These are phyloP conservation scores for Paramecium caudatum DNA, from an alignment of 73 alveolate genomes.

Conservation along the genomic window DNA sequence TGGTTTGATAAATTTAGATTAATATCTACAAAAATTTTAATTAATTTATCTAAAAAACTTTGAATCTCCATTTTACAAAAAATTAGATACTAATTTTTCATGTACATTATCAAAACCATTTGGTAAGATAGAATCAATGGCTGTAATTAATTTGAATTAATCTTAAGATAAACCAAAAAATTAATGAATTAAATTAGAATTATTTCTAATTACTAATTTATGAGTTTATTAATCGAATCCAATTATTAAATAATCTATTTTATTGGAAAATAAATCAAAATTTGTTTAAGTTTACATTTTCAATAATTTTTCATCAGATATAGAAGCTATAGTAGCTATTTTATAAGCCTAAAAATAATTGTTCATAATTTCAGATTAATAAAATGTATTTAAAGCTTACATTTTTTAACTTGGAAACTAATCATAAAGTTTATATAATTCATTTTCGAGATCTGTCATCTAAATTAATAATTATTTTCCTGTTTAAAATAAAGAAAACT, in stretches of 20 bases:
- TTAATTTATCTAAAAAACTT: slow-evolving; percentile 21
- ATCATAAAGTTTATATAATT: slow-evolving; percentile 9
- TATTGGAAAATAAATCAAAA: slow-evolving; percentile 20
- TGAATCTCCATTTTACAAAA: slow-evolving; percentile 38
- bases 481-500: background rate
- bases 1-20: background rate
- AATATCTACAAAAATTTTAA: background rate
- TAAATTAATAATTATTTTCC: background rate
- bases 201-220: background rate
- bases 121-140: background rate
- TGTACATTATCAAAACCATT: slow-evolving; percentile 46
- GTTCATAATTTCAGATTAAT: slow-evolving; percentile 41
- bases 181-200: slow-evolving; percentile 15
- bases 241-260: slow-evolving; percentile 22
- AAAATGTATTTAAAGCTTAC: slow-evolving; percentile 62
- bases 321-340: slow-evolving; percentile 3
- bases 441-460: background rate
- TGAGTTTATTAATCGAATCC: slow-evolving; percentile 50
- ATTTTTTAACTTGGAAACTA: slow-evolving; percentile 61
- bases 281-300: slow-evolving; percentile 36
- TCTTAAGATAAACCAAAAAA: slow-evolving; percentile 49
- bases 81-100: slow-evolving; percentile 2
- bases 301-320: slow-evolving; percentile 56
- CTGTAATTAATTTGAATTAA: background rate
- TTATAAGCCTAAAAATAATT: slow-evolving; percentile 40